Evolutionary conservation across 2,329 filamentous ascomycete species (phyloP).

Genomic region (Hypoxylon sp.): DNA sequence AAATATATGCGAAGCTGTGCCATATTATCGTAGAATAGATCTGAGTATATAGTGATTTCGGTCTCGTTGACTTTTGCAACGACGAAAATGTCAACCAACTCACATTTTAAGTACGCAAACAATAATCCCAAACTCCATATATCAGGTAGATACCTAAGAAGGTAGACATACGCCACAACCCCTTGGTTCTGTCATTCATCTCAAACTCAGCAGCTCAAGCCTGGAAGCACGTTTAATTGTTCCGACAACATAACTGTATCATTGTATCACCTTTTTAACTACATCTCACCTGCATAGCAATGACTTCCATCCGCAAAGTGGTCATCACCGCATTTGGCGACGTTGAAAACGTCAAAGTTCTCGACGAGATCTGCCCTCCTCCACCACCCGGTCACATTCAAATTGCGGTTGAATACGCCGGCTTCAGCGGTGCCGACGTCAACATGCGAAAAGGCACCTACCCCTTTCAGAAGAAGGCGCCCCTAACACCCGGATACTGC

Average conservation of each 20-base stretch:
- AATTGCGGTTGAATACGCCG: constrained; percentile 60
- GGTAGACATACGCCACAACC: not conserved
- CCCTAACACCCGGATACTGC: constrained; percentile 64
- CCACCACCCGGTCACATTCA: constrained; percentile 59
- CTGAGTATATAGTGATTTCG: not conserved
- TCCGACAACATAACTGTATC: not conserved
- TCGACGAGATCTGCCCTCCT: constrained; percentile 54
- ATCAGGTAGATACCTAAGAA: not conserved
- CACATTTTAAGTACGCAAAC: not conserved
- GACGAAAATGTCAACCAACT: not conserved
- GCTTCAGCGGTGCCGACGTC: constrained; percentile 63
- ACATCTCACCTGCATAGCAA: constrained; percentile 1
- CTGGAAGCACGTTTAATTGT: not conserved
- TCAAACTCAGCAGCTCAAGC: not conserved
- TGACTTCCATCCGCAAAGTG: constrained; percentile 59
- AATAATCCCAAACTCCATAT: not conserved
- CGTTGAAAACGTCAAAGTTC: constrained; percentile 53
- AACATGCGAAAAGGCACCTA: constrained; percentile 65
- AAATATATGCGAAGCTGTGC: not conserved
- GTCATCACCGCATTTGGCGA: constrained; percentile 58
- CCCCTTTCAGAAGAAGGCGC: constrained; percentile 60
- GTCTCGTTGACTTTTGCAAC: not conserved
- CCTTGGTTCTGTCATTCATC: too few relatives aligned
- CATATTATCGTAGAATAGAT: not conserved
- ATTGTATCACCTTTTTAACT: too few relatives aligned